These are phyloP conservation scores for Xerocomellus dryophilus DNA, from an alignment of 768 basidiomycete genomes.

Conservation along the genomic window DNA sequence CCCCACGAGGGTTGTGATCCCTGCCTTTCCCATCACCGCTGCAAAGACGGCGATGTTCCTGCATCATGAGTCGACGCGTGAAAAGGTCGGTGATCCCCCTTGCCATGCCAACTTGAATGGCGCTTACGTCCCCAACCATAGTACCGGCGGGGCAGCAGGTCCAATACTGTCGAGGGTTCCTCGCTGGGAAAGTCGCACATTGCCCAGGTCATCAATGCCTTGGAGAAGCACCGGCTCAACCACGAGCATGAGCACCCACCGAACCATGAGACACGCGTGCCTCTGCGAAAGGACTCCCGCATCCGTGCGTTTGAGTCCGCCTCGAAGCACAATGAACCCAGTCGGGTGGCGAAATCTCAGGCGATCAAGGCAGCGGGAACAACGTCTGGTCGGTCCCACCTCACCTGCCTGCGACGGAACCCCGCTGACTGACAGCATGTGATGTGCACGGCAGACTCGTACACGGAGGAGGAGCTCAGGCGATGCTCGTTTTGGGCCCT, in stretches of 20 bases:
- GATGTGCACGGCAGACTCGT: neutral
- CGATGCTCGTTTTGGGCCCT: neutral
- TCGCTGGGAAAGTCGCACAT: slow-evolving; percentile 25
- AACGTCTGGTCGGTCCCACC: neutral
- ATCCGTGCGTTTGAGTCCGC: neutral
- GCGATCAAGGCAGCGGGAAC: neutral
- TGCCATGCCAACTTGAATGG: neutral
- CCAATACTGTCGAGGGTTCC: slow-evolving; percentile 19
- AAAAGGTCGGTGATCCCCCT: slow-evolving; percentile 23
- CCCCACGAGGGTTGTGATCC: neutral
- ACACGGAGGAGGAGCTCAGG: neutral
- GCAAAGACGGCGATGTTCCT: slow-evolving; percentile 32
- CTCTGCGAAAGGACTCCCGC: neutral
- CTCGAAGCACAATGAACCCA: neutral
- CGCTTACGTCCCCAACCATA: too few species aligned
- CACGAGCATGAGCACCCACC: neutral
- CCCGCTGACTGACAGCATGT: too few species aligned
- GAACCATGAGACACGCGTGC: neutral
- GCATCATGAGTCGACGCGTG: slow-evolving; percentile 26
- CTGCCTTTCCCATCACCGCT: slow-evolving; percentile 29
- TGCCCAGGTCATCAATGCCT: slow-evolving; percentile 29
- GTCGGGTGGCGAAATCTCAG: neutral
- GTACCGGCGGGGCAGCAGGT: slow-evolving; percentile 5
- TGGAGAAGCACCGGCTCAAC: slow-evolving; percentile 21
- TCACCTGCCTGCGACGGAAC: too few species aligned